Base-by-base conservation (phyloP, 345 rosid genomes). In the Citrus australasica region DNA sequence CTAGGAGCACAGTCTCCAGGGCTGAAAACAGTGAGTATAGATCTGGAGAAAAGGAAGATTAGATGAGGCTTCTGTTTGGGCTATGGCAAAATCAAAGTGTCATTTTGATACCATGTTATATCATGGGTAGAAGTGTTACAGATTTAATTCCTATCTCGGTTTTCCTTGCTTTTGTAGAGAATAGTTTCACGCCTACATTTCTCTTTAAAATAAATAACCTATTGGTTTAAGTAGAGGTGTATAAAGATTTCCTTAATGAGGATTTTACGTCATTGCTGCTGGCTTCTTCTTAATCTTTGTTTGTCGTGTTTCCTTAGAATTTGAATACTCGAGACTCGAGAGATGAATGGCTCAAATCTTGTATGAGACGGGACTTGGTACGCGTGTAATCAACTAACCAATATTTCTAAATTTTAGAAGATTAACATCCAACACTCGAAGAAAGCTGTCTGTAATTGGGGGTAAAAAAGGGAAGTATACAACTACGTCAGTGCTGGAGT, bases 11-110 rank as follows among this genome's bases (percentile, higher is more conserved):
- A 66, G 82, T 66, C 63, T 61, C 73, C 28, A 72, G 80, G 79
- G 82, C 79, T 77, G 88, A 85, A 81, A 82, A 79, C 19, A 69
- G 79, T 10, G 90, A 85, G 53, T 85, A 83, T 67, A 80, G 37
- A 81, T 76, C 86, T 5, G 87, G 86, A 51, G 81, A 91, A 81
- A 94, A 92, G 84, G 92, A 94, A 84, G 98, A 94, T 69, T 94
- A 78, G 72, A 38, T 53, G 14, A 27, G 55, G 35, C 67, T 16
- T 24, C 6, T 32, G 32, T 3, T 27, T 46, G 64, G 63, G 27
- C 70, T 22, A 82, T 82, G 83, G 83, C 82, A 2, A 85, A 87
- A 51, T n/a, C 64, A 51, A 9, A 13, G 9, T 30, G 17, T 13
- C 51, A 67, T 56, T 35, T 67, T 55, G 37, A 2, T 65, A 35